These are phyloP conservation scores for Dentipellis fragilis DNA, from an alignment of 768 basidiomycete species.

Conservation along the genomic window DNA sequence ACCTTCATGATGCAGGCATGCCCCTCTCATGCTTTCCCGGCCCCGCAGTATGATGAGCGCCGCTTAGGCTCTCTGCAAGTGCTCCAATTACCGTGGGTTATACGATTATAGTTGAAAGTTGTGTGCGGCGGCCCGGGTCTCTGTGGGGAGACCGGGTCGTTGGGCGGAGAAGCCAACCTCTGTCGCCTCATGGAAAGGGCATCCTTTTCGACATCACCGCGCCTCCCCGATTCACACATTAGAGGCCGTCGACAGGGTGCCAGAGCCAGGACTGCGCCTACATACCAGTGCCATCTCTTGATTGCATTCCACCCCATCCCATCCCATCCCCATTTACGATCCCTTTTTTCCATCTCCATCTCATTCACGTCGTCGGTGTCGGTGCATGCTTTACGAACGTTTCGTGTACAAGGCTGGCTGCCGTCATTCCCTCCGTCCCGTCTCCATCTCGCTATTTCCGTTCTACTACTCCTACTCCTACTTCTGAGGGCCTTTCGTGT, in stretches of 20 bases:
- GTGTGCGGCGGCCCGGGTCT: not conserved
- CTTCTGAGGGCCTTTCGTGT: not conserved
- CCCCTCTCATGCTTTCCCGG: not conserved
- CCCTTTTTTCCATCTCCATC: not conserved
- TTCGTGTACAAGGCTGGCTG: not conserved
- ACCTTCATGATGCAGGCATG: not conserved
- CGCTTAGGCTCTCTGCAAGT: slow-evolving; percentile 2
- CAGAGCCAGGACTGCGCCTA: not conserved
- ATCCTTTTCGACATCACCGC: not conserved
- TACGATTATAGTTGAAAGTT: slow-evolving; percentile 10
- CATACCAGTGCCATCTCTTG: slow-evolving; percentile 6
- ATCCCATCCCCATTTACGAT: not conserved
- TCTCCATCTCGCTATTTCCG: not conserved
- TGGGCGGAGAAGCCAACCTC: not conserved
- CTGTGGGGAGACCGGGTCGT: not conserved
- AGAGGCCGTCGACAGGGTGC: not conserved
- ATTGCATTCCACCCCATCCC: slow-evolving; percentile 1
- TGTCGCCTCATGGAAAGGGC: not conserved
- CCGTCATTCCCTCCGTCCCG: not conserved
- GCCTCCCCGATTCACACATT: not conserved
- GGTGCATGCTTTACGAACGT: not conserved
- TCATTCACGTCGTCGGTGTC: not conserved
- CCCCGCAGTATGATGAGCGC: slow-evolving; percentile 14
- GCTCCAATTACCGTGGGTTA: slow-evolving; percentile 3
- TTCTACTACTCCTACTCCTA: not conserved